phyloP scores from a whole-genome alignment of 169 alveolate species.

The Prorocentrum cordatum region DNA sequence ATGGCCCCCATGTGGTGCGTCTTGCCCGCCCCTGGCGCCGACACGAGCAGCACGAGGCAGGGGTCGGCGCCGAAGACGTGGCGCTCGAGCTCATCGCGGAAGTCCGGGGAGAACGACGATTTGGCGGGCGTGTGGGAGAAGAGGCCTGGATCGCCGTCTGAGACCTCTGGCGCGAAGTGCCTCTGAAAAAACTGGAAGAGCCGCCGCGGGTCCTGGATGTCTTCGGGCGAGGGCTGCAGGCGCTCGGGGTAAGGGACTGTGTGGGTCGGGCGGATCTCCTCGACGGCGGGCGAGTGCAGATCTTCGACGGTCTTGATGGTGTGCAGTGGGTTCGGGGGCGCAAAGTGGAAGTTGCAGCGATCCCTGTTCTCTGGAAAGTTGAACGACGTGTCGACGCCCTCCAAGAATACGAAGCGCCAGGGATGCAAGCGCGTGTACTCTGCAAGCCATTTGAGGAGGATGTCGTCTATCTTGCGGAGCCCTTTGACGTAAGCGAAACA shows the following conservation, averaged over 20 bases:
- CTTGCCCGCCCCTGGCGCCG: constrained; percentile 57
- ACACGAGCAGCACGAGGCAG: constrained; percentile 16
- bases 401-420: constrained; percentile 56
- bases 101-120: constrained; percentile 29
- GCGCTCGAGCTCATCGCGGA: constrained; percentile 20
- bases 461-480: constrained; percentile 31
- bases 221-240: constrained; percentile 16
- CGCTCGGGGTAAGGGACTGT: background rate
- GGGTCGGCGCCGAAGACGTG: background rate
- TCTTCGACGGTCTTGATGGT: constrained; percentile 16
- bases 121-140: constrained; percentile 9
- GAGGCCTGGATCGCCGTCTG: background rate
- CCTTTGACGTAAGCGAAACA: constrained; percentile 57
- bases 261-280: constrained; percentile 5
- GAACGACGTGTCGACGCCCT: constrained; percentile 55
- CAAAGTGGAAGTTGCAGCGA: constrained; percentile 61
- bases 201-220: constrained; percentile 11
- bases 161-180: constrained; percentile 22
- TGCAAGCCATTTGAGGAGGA: constrained; percentile 43
- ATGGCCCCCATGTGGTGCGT: constrained; percentile 46
- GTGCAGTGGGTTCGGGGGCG: constrained; percentile 49
- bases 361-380: constrained; percentile 67
- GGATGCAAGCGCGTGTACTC: constrained; percentile 65
- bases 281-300: constrained; percentile 7
- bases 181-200: constrained; percentile 16